Base-by-base conservation (phyloP, 352 stramenopile genomes). In the Pythium biforme region DNA sequence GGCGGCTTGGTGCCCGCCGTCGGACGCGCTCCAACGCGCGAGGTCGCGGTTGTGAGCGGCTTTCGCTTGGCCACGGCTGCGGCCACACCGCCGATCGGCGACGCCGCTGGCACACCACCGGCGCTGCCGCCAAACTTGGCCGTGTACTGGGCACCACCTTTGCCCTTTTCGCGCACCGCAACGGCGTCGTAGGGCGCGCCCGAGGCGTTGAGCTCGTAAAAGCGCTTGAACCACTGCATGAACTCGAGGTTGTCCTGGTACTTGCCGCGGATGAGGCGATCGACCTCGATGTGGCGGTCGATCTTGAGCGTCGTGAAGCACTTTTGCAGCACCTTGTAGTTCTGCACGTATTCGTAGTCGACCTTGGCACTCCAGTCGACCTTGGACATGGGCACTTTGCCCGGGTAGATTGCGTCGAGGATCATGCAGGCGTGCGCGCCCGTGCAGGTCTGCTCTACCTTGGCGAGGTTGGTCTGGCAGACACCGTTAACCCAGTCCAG, bases 231-330 rank as follows among this genome's bases (percentile, higher is more conserved):
- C 91, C 96, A 99, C 80, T 99, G 98, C 90, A 99, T 99, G 72
- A 99, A 99, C 76, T 99, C 98, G 59, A 99, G 86, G 77, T 99
- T 99, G 74, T 99, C 97, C 74, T 99, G 97, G 84, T 99, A 99
- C 74, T 99, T 99, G 47, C 92, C 98, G 22, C 97, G 86, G 66
- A 99, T 98, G 29, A 99, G 84, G 37, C 97, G 96, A 58, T 99
- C 92, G 25, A 99, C 97, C 72, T 99, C 96, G 26, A 99, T 95
- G 76, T 98, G 82, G 57, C 90, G 81, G 66, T 98, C 92, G 62
- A 99, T 97, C 58, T 97, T 93, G 45, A 99, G 76, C 43, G 94
- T 97, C 60, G 90, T 91, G 69, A 99, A 99, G 55, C 91, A 96
- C 50, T 92, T 94, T 76, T 99, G 97, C 39, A 99, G 74, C 26